phyloP scores from a whole-genome alignment of 495 filamentous ascomycete genomes.

The Glarea lozoyensis region DNA sequence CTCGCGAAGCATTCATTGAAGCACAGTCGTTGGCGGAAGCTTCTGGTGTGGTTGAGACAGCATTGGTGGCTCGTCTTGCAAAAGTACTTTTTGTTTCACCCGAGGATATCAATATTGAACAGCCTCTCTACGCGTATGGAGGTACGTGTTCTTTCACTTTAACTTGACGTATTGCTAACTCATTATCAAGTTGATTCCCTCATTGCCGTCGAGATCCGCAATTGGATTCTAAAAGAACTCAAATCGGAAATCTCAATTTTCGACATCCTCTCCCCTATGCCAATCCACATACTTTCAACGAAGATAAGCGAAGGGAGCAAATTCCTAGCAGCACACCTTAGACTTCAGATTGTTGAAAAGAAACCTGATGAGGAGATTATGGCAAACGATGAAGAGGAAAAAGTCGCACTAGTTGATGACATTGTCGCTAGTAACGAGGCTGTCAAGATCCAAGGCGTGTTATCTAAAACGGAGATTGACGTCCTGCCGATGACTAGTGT shows the following conservation, averaged over 20 bases:
- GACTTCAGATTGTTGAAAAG: neutral
- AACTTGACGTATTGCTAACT: neutral
- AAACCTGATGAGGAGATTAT: neutral
- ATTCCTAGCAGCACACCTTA: neutral
- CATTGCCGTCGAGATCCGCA: conserved; percentile 45
- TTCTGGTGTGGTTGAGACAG: conserved; percentile 21
- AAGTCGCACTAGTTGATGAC: neutral
- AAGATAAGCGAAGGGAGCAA: neutral
- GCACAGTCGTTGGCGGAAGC: conserved; percentile 20
- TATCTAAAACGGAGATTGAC: too few relatives aligned
- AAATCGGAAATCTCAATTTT: conserved; percentile 34
- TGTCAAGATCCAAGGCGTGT: neutral
- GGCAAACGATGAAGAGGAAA: neutral
- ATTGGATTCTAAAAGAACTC: conserved; percentile 38
- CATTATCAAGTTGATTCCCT: conserved; percentile 39
- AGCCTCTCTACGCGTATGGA: conserved; percentile 33
- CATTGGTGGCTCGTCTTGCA: conserved; percentile 24
- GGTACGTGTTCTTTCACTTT: neutral
- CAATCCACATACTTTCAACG: neutral
- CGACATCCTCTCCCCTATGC: conserved; percentile 30
- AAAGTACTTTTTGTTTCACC: conserved; percentile 23
- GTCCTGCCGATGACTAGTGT: too few relatives aligned
- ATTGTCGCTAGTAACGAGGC: neutral
- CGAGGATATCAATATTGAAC: conserved; percentile 27
- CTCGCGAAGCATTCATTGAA: neutral